Evolutionary conservation across 208 protist species (phyloP).

Genomic region (Trypanosoma theileri): DNA sequence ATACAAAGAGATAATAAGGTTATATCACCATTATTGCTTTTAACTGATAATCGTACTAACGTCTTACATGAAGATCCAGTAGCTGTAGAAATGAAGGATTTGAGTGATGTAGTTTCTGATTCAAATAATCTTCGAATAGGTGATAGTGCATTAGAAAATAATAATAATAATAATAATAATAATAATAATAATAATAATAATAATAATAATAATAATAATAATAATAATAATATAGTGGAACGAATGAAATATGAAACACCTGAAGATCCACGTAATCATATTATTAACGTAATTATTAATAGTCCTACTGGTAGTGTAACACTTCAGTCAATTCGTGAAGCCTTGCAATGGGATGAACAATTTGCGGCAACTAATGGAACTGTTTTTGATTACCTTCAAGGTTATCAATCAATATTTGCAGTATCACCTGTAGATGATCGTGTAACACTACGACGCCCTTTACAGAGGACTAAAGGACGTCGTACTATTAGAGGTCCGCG

Average conservation of each 20-base stretch:
- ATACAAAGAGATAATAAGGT: background rate
- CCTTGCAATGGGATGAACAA: constrained; percentile 44
- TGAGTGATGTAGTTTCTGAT: too few relatives aligned
- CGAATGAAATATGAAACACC: constrained; percentile 34
- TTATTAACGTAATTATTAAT: constrained; percentile 60
- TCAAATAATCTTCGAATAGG: too few relatives aligned
- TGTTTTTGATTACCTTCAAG: constrained; percentile 64
- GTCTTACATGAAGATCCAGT: background rate
- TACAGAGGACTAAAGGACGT: constrained; percentile 12
- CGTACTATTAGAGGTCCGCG: constrained; percentile 10
- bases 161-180: background rate
- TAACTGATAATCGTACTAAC: too few relatives aligned
- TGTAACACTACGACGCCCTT: constrained; percentile 51
- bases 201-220: background rate
- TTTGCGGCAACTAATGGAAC: constrained; percentile 52
- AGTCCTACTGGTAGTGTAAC: constrained; percentile 48
- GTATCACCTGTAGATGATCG: constrained; percentile 67
- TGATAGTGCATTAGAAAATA: background rate
- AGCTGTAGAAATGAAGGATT: too few relatives aligned
- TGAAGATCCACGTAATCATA: constrained; percentile 51
- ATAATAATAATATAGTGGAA: constrained; percentile 2
- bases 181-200: background rate
- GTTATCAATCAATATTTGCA: constrained; percentile 79
- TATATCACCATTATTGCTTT: too few relatives aligned
- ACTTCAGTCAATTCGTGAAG: constrained; percentile 41